Evolutionary conservation across 768 basidiomycete genomes (phyloP).

Genomic region (Trametes villosa): DNA sequence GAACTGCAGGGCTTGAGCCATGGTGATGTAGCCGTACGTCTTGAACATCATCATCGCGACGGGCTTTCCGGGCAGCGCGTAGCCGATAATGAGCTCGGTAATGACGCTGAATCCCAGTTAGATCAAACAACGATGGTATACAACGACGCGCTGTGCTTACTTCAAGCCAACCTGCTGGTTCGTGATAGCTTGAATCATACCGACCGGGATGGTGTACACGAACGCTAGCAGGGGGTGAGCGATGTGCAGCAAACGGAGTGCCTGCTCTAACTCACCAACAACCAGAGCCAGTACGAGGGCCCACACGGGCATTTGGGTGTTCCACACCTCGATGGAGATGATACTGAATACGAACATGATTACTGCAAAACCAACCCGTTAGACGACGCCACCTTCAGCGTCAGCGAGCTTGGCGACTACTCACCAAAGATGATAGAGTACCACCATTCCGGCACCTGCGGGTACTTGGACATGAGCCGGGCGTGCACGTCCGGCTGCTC

Average conservation of each 20-base stretch:
- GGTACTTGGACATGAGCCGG: conserved; percentile 76
- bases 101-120: conserved; percentile 54
- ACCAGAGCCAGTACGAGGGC: conserved; percentile 73
- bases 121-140: background rate
- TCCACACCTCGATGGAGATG: conserved; percentile 72
- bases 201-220: conserved; percentile 54
- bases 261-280: conserved; percentile 44
- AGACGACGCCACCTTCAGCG: background rate
- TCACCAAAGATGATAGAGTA: conserved; percentile 64
- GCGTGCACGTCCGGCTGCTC: conserved; percentile 89
- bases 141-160: conserved; percentile 23
- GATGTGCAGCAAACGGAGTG: background rate
- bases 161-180: conserved; percentile 79
- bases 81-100: conserved; percentile 82
- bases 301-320: conserved; percentile 74
- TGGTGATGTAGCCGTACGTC: conserved; percentile 77
- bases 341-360: conserved; percentile 71
- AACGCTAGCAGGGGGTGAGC: conserved; percentile 30
- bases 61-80: conserved; percentile 76
- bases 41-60: conserved; percentile 89
- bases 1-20: conserved; percentile 71
- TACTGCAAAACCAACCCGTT: conserved; percentile 35
- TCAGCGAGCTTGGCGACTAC: background rate
- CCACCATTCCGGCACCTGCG: conserved; percentile 88
- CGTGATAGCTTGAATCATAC: conserved; percentile 72